Evolutionary conservation across 306 rosid genomes (phyloP).

Genomic region (Malus domestica): DNA sequence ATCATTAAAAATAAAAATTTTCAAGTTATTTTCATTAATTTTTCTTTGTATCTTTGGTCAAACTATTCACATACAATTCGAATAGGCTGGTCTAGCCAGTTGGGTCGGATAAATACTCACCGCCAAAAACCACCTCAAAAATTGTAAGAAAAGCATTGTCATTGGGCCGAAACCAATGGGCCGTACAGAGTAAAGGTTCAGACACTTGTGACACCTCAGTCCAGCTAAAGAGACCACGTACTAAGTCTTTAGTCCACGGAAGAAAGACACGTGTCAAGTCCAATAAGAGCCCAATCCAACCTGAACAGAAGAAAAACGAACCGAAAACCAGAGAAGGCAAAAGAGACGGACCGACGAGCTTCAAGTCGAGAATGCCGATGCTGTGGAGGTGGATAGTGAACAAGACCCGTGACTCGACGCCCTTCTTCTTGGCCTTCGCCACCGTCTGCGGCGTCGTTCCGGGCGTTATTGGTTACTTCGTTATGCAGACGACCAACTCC

Average conservation of each 20-base stretch:
- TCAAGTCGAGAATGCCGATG: conserved; percentile 31
- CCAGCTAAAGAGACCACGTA: background rate
- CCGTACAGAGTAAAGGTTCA: background rate
- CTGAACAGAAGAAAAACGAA: background rate
- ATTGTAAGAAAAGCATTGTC: background rate
- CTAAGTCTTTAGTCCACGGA: background rate
- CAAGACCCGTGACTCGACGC: conserved; percentile 70
- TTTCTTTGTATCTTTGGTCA: too few relatives aligned
- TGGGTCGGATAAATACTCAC: too few relatives aligned
- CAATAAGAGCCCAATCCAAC: background rate
- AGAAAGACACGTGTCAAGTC: background rate
- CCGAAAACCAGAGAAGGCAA: background rate
- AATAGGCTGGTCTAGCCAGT: too few relatives aligned
- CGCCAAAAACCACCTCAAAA: too few relatives aligned
- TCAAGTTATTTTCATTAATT: too few relatives aligned
- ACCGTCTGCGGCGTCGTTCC: conserved; percentile 84
- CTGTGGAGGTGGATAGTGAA: conserved; percentile 74
- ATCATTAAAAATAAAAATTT: too few relatives aligned
- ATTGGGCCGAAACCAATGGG: background rate
- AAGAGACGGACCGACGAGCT: background rate
- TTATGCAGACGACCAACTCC: conserved; percentile 67
- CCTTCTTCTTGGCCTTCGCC: conserved; percentile 82
- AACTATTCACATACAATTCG: too few relatives aligned
- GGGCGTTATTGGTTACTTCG: conserved; percentile 67
- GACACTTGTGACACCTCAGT: background rate